phyloP scores from a whole-genome alignment of 345 rosid genomes.

The Camelina neglecta region DNA sequence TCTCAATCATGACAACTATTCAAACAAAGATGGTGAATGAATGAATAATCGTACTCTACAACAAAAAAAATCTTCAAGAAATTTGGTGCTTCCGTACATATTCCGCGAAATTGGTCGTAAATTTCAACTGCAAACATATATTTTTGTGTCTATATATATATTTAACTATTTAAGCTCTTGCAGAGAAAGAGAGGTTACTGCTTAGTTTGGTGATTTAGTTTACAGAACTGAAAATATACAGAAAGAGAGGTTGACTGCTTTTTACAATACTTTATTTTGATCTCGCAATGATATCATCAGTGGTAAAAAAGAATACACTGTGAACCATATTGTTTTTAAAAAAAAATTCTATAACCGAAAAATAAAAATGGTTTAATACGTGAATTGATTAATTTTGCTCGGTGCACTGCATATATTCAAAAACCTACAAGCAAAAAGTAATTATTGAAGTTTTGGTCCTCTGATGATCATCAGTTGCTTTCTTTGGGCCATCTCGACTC shows the following conservation, averaged over 20 bases:
- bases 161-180: no score
- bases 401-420: neutral
- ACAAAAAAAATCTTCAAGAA: neutral
- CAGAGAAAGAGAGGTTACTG: slow-evolving; percentile 6
- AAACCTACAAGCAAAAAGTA: neutral
- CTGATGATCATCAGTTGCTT: neutral
- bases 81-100: slow-evolving; percentile 36
- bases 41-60: slow-evolving; percentile 16
- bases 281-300: no score
- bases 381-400: neutral
- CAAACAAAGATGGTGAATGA: neutral
- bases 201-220: neutral
- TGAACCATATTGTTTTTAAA: no score
- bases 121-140: slow-evolving; percentile 20
- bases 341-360: no score
- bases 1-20: slow-evolving; percentile 6
- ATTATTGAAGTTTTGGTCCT: slow-evolving; percentile 8
- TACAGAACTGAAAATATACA: neutral
- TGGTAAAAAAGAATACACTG: no score
- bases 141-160: neutral
- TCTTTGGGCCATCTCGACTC: neutral
- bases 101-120: slow-evolving; percentile 30
- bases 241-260: no score
- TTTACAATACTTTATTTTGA: no score
- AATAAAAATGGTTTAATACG: neutral